Percentiles rank a stretch among this genome's conserved stretches.
phyloP scores from a whole-genome alignment of 2,329 filamentous ascomycete species.

The Fusarium virguliforme region DNA sequence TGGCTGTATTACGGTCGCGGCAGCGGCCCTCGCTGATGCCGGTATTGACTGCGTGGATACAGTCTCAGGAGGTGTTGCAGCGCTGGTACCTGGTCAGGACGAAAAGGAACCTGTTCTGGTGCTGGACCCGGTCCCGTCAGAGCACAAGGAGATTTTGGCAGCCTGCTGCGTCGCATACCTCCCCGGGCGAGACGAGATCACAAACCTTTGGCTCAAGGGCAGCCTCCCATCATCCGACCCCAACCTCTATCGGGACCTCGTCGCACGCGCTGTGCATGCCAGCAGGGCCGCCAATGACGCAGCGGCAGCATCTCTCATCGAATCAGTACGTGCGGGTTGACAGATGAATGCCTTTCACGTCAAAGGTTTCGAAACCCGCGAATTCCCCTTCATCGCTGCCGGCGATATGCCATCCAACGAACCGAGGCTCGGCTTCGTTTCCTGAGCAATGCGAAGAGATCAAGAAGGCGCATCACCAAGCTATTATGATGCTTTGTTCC shows the following conservation, averaged over 20 bases:
- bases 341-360: background rate
- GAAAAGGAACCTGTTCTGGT: slow-evolving; percentile 67
- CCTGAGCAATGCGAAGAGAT: background rate
- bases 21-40: slow-evolving; percentile 92
- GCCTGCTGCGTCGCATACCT: slow-evolving; percentile 94
- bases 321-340: slow-evolving; percentile 54
- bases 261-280: slow-evolving; percentile 61
- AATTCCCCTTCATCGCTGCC: background rate
- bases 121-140: slow-evolving; percentile 86
- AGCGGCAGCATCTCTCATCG: slow-evolving; percentile 55
- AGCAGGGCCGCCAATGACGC: slow-evolving; percentile 58
- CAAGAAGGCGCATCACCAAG: background rate
- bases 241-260: slow-evolving; percentile 54
- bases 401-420: background rate
- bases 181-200: slow-evolving; percentile 89
- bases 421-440: background rate
- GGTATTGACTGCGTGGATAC: slow-evolving; percentile 96
- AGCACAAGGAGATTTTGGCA: slow-evolving; percentile 83
- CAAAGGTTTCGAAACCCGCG: slow-evolving; percentile 5
- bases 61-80: slow-evolving; percentile 90
- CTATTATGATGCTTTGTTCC: background rate
- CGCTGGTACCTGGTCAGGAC: slow-evolving; percentile 70
- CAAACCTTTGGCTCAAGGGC: slow-evolving; percentile 95
- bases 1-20: slow-evolving; percentile 93
- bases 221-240: slow-evolving; percentile 62